These are phyloP conservation scores for Beta vulgaris DNA, from an alignment of 148 eudicot species.

Conservation along the genomic window DNA sequence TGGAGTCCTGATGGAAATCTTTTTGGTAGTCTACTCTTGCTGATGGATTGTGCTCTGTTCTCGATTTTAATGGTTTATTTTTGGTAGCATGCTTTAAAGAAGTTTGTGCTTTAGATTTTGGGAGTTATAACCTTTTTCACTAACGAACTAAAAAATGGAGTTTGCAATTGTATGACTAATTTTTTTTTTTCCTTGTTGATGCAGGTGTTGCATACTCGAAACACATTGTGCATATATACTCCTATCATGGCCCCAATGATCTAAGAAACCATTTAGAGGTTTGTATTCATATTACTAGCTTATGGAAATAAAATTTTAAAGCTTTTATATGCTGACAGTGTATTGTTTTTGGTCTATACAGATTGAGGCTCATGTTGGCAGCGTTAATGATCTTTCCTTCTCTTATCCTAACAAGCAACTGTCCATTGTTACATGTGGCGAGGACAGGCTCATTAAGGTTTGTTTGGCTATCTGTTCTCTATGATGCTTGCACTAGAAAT, in stretches of 20 bases:
- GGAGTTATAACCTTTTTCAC: background rate
- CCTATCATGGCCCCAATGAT: constrained; percentile 65
- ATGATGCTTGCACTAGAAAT: constrained; percentile 4
- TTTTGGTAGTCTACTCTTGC: constrained; percentile 43
- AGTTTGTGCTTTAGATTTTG: background rate
- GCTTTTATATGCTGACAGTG: background rate
- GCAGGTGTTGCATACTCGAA: constrained; percentile 95
- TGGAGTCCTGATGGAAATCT: constrained; percentile 85
- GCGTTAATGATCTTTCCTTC: constrained; percentile 91
- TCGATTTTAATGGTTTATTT: background rate
- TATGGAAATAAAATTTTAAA: background rate
- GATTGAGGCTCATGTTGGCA: constrained; percentile 93
- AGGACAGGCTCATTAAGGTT: constrained; percentile 89
- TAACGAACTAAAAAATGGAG: background rate
- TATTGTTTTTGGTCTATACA: constrained; percentile 26
- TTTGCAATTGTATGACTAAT: constrained; percentile 1
- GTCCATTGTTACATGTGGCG: constrained; percentile 88
- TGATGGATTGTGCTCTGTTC: constrained; percentile 12
- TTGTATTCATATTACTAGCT: constrained; percentile 21
- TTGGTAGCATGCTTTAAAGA: background rate
- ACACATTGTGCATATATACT: constrained; percentile 78
- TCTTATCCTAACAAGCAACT: constrained; percentile 74
- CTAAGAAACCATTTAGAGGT: constrained; percentile 86
- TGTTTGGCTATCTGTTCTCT: constrained; percentile 5
- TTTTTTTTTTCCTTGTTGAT: constrained; percentile 6